Conservation (phyloP, 2,329 filamentous ascomycete genomes). For the Fusarium sp. region DNA sequence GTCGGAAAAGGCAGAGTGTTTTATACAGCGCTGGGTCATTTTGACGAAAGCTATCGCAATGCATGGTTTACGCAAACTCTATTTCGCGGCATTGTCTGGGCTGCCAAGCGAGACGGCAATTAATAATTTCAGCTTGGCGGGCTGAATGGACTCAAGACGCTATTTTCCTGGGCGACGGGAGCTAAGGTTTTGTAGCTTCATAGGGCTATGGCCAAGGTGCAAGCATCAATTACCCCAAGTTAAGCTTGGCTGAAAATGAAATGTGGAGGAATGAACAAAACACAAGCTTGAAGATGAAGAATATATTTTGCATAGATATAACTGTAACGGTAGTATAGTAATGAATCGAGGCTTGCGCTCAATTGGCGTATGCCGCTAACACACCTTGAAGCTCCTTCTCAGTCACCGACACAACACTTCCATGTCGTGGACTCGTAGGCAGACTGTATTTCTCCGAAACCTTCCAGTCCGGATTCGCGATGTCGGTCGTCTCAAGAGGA, state of each 20-base stretch:
- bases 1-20: constrained; percentile 20
- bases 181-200: not conserved
- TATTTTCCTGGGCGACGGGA: constrained; percentile 2
- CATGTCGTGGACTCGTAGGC: constrained; percentile 11
- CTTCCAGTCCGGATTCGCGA: not conserved
- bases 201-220: not conserved
- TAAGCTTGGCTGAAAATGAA: not conserved
- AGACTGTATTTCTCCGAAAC: not conserved
- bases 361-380: not conserved
- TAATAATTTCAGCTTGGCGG: not conserved
- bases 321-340: fast-evolving
- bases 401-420: constrained; percentile 1
- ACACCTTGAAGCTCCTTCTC: not conserved
- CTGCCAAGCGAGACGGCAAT: constrained; percentile 5
- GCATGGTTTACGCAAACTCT: constrained; percentile 22
- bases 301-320: no score
- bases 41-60: constrained; percentile 22
- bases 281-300: no score
- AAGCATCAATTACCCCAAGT: constrained; percentile 2
- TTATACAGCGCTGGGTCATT: constrained; percentile 33
- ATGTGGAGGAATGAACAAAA: not conserved
- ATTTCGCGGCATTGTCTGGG: constrained; percentile 15
- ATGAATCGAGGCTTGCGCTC: fast-evolving
- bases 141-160: not conserved
- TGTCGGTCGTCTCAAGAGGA: not conserved